Evolutionary conservation across 2,329 filamentous ascomycete species (phyloP), one percentile per base, ranked within the genome.

Genomic region (Colletotrichum plurivorum): DNA sequence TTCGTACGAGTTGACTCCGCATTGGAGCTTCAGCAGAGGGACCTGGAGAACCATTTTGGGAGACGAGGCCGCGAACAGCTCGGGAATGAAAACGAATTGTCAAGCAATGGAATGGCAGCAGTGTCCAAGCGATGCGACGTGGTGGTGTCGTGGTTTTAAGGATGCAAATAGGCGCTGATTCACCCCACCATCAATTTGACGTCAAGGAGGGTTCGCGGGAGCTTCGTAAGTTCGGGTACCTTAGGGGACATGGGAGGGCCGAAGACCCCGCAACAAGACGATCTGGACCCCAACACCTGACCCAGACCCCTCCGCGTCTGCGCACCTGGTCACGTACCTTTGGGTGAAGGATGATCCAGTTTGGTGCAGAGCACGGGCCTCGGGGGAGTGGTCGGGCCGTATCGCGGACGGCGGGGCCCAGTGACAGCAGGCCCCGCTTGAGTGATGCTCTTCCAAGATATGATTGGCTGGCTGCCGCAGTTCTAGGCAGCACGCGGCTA

Each of bases 1-100:
- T 84, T 98, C 96, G 80, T 99, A 99, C 81, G 95, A 98, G 82
- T 98, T 98, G 78, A 97, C 94, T 77, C 95, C 96, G 84, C 93
- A 95, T 80, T 93, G 91, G 73, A 98, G 90, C 74, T 94, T 90
- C 79, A 97, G 87, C 61, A 98, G 84, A 76, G 95, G 95, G 71
- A 96, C 89, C 78, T 93, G 92, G 88, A 95, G 85, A 41, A 70
- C 67, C 67, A 70, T 70, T 31, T 55, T 43, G 18, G 18, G n/a
- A 10, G 49, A 12, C 20, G 36, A 60, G 39, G 31, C 43, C n/a
- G 15, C 0, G 13, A 22, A 13, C 27, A 49, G 49, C 62, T 56
- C 62, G 49, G 31, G 20, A 56, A 56, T 16, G 16, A n/a, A 5
- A 49, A 25, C 20, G 9, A 22, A 52, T 3, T 18, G 18, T 22